These are phyloP conservation scores for Jaapia argillacea DNA, from an alignment of 768 basidiomycete genomes.

Conservation along the genomic window DNA sequence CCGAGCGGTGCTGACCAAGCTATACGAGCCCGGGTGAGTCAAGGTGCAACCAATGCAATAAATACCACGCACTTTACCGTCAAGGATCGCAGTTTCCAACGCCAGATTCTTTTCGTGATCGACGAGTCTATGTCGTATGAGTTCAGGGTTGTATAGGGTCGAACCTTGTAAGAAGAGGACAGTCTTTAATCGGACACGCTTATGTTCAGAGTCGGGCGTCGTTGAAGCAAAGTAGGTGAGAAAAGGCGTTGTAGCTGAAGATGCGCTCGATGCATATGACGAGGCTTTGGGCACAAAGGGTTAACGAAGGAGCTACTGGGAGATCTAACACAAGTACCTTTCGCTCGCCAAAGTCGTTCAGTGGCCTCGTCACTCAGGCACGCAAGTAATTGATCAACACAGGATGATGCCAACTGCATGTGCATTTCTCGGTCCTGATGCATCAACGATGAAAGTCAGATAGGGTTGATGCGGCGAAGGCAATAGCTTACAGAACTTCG, in stretches of 20 bases:
- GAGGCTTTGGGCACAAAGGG: slow-evolving; percentile 11
- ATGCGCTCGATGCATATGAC: slow-evolving; percentile 18
- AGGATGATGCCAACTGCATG: slow-evolving; percentile 48
- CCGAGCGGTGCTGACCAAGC: slow-evolving; percentile 50
- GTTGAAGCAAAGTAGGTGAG: slow-evolving; percentile 74
- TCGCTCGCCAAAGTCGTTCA: slow-evolving; percentile 61
- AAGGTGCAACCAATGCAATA: slow-evolving; percentile 3
- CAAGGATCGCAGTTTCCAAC: slow-evolving; percentile 69
- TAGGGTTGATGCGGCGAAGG: neutral
- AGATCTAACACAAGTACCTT: too few relatives aligned
- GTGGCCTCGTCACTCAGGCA: slow-evolving; percentile 40
- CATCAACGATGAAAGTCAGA: neutral
- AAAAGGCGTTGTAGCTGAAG: slow-evolving; percentile 32
- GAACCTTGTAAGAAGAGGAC: slow-evolving; percentile 79
- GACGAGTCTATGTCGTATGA: slow-evolving; percentile 32
- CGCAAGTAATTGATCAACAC: slow-evolving; percentile 42
- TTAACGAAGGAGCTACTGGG: too few relatives aligned
- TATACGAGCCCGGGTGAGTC: slow-evolving; percentile 9
- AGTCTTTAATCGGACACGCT: slow-evolving; percentile 62
- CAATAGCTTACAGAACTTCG: slow-evolving; percentile 40
- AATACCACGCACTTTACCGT: slow-evolving; percentile 52
- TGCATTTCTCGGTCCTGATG: slow-evolving; percentile 54
- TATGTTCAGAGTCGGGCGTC: slow-evolving; percentile 69
- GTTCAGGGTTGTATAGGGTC: slow-evolving; percentile 47
- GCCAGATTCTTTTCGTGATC: slow-evolving; percentile 43